Conservation (phyloP, 495 filamentous ascomycete genomes). For the Penicillium paradoxum region DNA sequence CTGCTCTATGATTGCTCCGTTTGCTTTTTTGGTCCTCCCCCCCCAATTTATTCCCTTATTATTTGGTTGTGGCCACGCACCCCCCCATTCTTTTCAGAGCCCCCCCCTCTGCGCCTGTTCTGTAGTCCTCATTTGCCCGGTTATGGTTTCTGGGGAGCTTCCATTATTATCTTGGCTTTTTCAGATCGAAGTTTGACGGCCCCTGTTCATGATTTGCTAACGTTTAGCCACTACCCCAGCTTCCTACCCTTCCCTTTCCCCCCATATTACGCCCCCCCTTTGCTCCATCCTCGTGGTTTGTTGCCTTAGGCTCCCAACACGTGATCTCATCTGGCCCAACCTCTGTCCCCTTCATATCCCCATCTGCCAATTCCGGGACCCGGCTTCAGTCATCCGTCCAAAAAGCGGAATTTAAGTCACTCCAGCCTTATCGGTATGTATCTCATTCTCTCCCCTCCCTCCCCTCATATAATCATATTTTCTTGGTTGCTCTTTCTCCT, state of each 20-base stretch:
- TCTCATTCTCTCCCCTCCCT: slow-evolving; percentile 13
- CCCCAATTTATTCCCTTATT: slow-evolving; percentile 2
- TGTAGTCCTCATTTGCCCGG: slow-evolving; percentile 18
- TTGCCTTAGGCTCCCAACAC: slow-evolving; percentile 34
- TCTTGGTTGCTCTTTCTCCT: not conserved
- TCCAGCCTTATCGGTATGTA: slow-evolving; percentile 50
- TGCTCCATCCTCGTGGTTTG: slow-evolving; percentile 9
- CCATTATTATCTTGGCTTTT: slow-evolving; percentile 15
- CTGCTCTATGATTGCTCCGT: not conserved
- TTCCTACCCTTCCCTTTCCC: slow-evolving; percentile 4
- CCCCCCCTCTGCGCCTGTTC: slow-evolving; percentile 14
- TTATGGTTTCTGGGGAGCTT: slow-evolving; percentile 15
- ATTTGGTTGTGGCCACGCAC: slow-evolving; percentile 39
- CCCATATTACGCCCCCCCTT: not conserved
- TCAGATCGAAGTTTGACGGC: slow-evolving; percentile 15
- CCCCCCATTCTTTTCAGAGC: slow-evolving; percentile 14
- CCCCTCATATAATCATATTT: not conserved
- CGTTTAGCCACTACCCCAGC: slow-evolving; percentile 7
- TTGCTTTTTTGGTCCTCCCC: slow-evolving; percentile 12
- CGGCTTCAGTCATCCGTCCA: slow-evolving; percentile 40
- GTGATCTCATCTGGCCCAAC: slow-evolving; percentile 32
- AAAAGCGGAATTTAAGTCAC: slow-evolving; percentile 43
- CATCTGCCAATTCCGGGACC: slow-evolving; percentile 40
- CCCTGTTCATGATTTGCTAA: slow-evolving; percentile 19
- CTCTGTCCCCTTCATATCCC: slow-evolving; percentile 26